phyloP scores from a whole-genome alignment of 495 filamentous ascomycete genomes.

The Hyaloscypha finlandica region DNA sequence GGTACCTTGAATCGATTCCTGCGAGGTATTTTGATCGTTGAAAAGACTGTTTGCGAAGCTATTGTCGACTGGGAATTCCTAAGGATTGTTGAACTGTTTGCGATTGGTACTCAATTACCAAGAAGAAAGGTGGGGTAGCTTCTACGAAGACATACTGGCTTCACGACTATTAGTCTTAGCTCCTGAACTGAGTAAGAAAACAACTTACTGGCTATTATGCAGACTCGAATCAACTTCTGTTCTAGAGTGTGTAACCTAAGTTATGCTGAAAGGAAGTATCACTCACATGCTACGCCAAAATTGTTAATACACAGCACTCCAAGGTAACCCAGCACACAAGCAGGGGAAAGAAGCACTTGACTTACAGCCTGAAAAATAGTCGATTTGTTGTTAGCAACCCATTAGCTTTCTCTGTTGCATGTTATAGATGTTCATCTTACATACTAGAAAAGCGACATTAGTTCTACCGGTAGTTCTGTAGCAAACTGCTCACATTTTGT shows the following conservation, averaged over 20 bases:
- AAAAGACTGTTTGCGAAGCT: constrained; percentile 10
- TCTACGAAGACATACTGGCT: not conserved
- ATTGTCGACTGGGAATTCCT: constrained; percentile 21
- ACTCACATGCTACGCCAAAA: constrained; percentile 6
- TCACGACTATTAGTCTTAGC: not conserved
- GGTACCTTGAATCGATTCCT: not conserved
- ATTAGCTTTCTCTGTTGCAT: too few relatives aligned
- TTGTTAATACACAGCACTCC: not conserved
- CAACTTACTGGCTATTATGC: constrained; percentile 10
- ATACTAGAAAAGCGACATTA: too few relatives aligned
- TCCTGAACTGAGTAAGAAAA: not conserved
- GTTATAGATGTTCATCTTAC: too few relatives aligned
- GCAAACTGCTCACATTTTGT: not conserved
- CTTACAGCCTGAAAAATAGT: not conserved
- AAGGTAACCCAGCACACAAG: too few relatives aligned
- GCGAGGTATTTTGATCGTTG: not conserved
- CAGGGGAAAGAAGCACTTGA: not conserved
- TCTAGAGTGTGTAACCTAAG: not conserved
- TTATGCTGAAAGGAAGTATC: not conserved
- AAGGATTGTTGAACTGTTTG: constrained; percentile 1
- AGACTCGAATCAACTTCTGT: not conserved
- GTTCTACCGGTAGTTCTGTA: too few relatives aligned
- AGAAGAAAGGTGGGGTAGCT: not conserved
- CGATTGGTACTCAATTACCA: not conserved
- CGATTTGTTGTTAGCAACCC: too few relatives aligned